A percentile compares a stretch with the other conserved stretches of the same genome.
These are phyloP conservation scores for Lactarius hengduanensis DNA, from an alignment of 768 basidiomycete species.

Conservation along the genomic window DNA sequence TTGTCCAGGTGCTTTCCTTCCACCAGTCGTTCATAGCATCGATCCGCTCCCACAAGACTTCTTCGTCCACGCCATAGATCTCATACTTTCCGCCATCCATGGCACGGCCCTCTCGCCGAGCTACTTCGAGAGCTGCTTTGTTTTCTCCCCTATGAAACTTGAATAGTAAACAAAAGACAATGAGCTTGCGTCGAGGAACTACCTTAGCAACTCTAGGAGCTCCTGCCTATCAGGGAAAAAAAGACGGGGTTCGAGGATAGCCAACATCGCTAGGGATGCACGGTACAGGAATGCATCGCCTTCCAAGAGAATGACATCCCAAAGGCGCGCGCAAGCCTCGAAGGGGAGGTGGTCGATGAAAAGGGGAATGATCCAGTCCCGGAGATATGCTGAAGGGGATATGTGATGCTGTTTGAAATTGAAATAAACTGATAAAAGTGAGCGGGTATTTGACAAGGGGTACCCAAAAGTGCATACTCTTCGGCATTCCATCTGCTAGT, in stretches of 20 bases:
- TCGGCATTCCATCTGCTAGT: constrained; percentile 91
- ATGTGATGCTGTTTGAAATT: constrained; percentile 94
- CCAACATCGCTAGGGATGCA: constrained; percentile 76
- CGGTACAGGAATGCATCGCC: constrained; percentile 91
- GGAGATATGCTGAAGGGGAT: constrained; percentile 80
- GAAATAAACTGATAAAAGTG: constrained; percentile 67
- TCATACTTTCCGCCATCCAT: constrained; percentile 77
- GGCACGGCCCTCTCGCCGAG: constrained; percentile 62
- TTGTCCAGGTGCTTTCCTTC: constrained; percentile 87
- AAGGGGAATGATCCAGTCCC: constrained; percentile 76
- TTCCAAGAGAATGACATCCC: constrained; percentile 86
- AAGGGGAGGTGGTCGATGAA: constrained; percentile 88
- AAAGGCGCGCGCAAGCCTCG: constrained; percentile 84
- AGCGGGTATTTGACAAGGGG: constrained; percentile 4
- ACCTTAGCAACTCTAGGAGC: constrained; percentile 76
- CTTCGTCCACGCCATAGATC: constrained; percentile 84
- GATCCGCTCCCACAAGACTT: constrained; percentile 80
- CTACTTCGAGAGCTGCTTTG: constrained; percentile 79
- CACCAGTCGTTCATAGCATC: constrained; percentile 87
- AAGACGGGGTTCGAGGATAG: constrained; percentile 77
- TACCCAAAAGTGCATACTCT: constrained; percentile 53
- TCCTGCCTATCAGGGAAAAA: constrained; percentile 86
- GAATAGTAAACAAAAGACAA: constrained; percentile 8
- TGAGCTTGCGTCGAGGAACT: constrained; percentile 19
- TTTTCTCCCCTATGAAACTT: constrained; percentile 63